Evolutionary conservation across 352 stramenopile species (phyloP).

Genomic region (Globisporangium carolinianum): DNA sequence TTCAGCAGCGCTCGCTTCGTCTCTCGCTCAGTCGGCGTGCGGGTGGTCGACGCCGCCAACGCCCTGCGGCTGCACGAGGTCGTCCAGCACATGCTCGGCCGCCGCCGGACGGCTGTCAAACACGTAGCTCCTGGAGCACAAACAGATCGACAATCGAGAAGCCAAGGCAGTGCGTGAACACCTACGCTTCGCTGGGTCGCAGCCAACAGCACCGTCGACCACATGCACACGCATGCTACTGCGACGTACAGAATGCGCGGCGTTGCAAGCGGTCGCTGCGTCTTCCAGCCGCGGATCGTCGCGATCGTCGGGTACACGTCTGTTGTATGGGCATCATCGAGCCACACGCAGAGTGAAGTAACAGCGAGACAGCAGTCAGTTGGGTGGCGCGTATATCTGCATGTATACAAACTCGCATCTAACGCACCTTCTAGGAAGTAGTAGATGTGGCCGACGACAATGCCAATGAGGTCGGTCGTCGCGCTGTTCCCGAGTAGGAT

Average conservation of each 20-base stretch:
- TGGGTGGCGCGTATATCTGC: neutral
- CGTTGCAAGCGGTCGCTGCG: constrained; percentile 87
- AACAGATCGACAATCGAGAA: no score
- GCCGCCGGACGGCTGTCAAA: constrained; percentile 48
- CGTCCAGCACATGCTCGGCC: constrained; percentile 29
- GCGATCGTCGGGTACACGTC: constrained; percentile 98
- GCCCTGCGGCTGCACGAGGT: constrained; percentile 11
- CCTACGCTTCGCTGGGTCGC: no score
- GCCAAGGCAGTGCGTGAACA: no score
- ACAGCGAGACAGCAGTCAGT: neutral
- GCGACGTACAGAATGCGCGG: constrained; percentile 86
- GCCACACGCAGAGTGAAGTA: no score
- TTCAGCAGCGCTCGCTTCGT: no score
- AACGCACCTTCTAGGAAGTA: constrained; percentile 95
- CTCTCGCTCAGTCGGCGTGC: constrained; percentile 42
- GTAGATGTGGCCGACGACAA: constrained; percentile 98
- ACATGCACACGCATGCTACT: constrained; percentile 2
- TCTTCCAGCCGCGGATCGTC: constrained; percentile 93
- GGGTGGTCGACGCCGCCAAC: constrained; percentile 25
- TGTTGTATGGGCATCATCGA: constrained; percentile 11
- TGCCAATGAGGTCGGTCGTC: constrained; percentile 98
- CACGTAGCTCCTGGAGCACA: constrained; percentile 45
- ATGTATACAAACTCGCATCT: neutral
- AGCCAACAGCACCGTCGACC: neutral
- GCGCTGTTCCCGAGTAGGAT: constrained; percentile 93